A percentile compares a stretch with the other conserved stretches of the same genome.
phyloP scores from a whole-genome alignment of 2,329 filamentous ascomycete genomes.

The Onygena corvina region DNA sequence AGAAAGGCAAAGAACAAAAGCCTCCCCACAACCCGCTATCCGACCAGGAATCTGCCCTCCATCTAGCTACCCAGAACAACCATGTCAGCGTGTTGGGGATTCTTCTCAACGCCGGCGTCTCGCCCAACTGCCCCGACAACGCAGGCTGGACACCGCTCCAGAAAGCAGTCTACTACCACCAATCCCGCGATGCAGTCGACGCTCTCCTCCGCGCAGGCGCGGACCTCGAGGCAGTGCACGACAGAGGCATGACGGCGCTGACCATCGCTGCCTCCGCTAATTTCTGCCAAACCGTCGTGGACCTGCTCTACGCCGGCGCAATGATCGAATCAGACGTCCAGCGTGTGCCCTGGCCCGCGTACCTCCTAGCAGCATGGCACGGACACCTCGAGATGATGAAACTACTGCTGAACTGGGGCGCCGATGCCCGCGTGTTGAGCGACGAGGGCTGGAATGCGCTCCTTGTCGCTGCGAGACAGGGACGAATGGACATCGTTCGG shows the following conservation, averaged over 20 bases:
- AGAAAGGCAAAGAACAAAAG: background rate
- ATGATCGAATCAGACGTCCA: conserved; percentile 1
- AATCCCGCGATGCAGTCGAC: background rate
- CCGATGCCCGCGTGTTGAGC: background rate
- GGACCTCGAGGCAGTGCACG: background rate
- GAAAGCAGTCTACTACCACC: background rate
- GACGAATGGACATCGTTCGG: background rate
- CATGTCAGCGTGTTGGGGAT: background rate
- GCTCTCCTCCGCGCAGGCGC: background rate
- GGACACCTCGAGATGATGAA: conserved; percentile 6
- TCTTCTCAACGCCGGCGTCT: background rate
- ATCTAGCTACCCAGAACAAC: conserved; percentile 6
- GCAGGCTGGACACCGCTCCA: conserved; percentile 1
- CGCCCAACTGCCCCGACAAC: background rate
- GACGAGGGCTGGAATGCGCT: conserved; percentile 7
- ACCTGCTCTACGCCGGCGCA: conserved; percentile 1
- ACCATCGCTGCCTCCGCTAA: background rate
- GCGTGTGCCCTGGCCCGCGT: background rate
- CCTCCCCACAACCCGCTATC: background rate
- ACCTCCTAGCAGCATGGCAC: conserved; percentile 3
- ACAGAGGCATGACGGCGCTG: conserved; percentile 4
- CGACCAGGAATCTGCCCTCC: conserved; percentile 3
- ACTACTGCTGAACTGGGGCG: conserved; percentile 2
- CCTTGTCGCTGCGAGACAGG: background rate
- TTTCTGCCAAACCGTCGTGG: background rate